Conservation (phyloP, 495 filamentous ascomycete genomes). For the Aspergillus steynii region DNA sequence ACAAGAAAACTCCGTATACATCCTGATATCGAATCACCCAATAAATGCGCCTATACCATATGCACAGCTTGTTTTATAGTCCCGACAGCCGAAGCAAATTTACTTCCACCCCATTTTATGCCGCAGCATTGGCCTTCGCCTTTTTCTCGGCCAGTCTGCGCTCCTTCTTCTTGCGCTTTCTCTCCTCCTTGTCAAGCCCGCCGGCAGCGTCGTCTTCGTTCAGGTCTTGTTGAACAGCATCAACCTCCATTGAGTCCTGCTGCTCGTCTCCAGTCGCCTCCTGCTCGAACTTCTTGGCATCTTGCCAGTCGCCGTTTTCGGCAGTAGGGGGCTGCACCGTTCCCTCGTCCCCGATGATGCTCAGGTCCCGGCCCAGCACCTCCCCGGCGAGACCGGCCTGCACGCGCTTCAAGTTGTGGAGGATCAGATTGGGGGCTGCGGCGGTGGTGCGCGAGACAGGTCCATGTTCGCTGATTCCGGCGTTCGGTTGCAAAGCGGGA, state of each 20-base stretch:
- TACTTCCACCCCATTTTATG: conserved; percentile 13
- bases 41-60: conserved; percentile 6
- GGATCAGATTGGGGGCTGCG: conserved; percentile 53
- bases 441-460: conserved; percentile 55
- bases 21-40: conserved; percentile 3
- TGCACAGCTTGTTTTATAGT: conserved; percentile 7
- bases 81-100: conserved; percentile 4
- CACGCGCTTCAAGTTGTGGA: conserved; percentile 67
- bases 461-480: conserved; percentile 60
- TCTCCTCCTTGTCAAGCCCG: conserved; percentile 46
- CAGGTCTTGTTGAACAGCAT: conserved; percentile 26
- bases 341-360: conserved; percentile 28
- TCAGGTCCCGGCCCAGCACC: conserved; percentile 50
- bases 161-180: conserved; percentile 54
- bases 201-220: conserved; percentile 9
- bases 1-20: conserved; percentile 5
- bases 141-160: conserved; percentile 47
- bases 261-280: conserved; percentile 35
- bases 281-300: conserved; percentile 51
- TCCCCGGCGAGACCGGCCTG: conserved; percentile 65
- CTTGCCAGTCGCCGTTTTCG: conserved; percentile 45
- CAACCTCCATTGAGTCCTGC: conserved; percentile 28
- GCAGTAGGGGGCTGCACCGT: conserved; percentile 4
- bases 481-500: conserved; percentile 67
- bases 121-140: conserved; percentile 33